Evolutionary conservation across 225 moss, liverwort and hornwort species (phyloP), one percentile per base, ranked within the genome.

Genomic region (Climacium dendroides): DNA sequence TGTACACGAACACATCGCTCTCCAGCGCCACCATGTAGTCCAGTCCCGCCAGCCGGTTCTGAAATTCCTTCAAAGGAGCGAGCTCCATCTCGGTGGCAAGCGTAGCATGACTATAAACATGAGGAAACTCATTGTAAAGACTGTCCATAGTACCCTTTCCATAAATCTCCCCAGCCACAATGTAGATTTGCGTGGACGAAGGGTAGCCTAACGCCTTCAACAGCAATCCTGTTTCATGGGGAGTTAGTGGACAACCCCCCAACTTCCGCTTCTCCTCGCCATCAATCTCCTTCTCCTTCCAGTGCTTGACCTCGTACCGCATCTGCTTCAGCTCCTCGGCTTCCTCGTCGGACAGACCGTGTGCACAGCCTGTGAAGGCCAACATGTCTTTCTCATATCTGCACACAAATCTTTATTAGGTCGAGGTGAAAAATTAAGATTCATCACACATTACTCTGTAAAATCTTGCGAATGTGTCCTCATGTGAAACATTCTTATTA

Each of bases 361-460:
- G 92, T 11, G 89, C 85, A 85, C 96, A 96, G 43, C 96, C 96
- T 23, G 96, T 95, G 84, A 96, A 95, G 41, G 96, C 95, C 32
- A 96, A 81, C 96, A 96, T 96, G 86, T 96, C 96, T 50, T 96
- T 96, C 93, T 96, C 96, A 37, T 90, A 96, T 86, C 96, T 96
- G 95, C 59, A 67, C 9, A 69, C 53, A 61, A 30, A 37, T 37
- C 37, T 25, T 37, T 37, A 57, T 78, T 78, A 78, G 78, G 55
- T 37, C 55, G 26, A 37, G 15, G 53, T 76, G 53, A 12, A 76
- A 74, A 53, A 15, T 53, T 76, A n/a, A n/a, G 57, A 37, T 17
- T 37, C 37, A 78, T 37, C n/a, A 77, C 76, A 76, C 54, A 76
- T 25, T 24, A 24, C 54, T 54, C 77, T n/a, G 54, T 77, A 55